These are phyloP conservation scores for Colletotrichum lini DNA, from an alignment of 2,329 filamentous ascomycete genomes.

Conservation along the genomic window DNA sequence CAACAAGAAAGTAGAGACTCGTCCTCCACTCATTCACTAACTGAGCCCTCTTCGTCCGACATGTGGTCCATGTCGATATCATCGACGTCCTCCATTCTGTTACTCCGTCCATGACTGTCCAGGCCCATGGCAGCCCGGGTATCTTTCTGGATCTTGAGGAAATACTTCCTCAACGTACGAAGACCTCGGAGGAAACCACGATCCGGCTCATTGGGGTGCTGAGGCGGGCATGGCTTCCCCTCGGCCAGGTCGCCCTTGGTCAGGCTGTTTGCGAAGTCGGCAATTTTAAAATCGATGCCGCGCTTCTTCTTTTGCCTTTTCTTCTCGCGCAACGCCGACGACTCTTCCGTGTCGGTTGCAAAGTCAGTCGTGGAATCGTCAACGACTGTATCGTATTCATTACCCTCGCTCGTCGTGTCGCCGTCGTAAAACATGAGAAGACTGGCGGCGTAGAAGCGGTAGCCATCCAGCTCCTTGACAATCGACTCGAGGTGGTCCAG, in stretches of 20 bases:
- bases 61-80: slow-evolving; percentile 34
- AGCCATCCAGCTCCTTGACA: slow-evolving; percentile 83
- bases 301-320: slow-evolving; percentile 64
- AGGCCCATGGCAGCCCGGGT: slow-evolving; percentile 70
- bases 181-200: slow-evolving; percentile 91
- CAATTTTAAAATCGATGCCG: slow-evolving; percentile 93
- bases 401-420: slow-evolving; percentile 68
- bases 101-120: slow-evolving; percentile 49
- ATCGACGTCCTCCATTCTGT: slow-evolving; percentile 34
- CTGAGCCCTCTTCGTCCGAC: slow-evolving; percentile 38
- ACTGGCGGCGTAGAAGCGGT: slow-evolving; percentile 96
- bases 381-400: slow-evolving; percentile 65
- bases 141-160: slow-evolving; percentile 88
- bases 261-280: slow-evolving; percentile 98
- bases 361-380: slow-evolving; percentile 72
- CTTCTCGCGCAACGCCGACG: slow-evolving; percentile 54
- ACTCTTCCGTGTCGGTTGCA: slow-evolving; percentile 71
- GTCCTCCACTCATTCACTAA: slow-evolving; percentile 35
- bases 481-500: slow-evolving; percentile 87
- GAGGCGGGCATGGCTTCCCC: slow-evolving; percentile 81
- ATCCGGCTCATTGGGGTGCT: slow-evolving; percentile 85
- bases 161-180: slow-evolving; percentile 84
- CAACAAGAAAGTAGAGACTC: slow-evolving; percentile 28
- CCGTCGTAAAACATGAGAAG: slow-evolving; percentile 97
- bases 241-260: slow-evolving; percentile 83